Evolutionary conservation across 129 eudicot genomes (phyloP).

Genomic region (Centella asiatica): DNA sequence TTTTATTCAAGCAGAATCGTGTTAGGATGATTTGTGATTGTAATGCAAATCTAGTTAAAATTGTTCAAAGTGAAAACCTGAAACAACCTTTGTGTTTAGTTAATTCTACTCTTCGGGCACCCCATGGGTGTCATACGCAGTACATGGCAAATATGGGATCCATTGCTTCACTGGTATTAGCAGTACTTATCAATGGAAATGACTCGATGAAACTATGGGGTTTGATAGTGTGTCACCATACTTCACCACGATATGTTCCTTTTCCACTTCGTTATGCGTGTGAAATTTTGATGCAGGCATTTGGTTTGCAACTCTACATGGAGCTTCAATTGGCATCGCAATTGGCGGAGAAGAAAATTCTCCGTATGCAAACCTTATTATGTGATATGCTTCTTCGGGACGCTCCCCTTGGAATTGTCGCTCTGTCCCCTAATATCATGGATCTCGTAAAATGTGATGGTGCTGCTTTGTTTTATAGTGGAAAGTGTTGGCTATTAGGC

Average conservation of each 20-base stretch:
- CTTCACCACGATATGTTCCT: conserved; percentile 45
- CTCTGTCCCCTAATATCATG: conserved; percentile 62
- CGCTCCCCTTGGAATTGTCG: conserved; percentile 44
- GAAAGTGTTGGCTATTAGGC: conserved; percentile 45
- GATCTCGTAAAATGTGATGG: conserved; percentile 75
- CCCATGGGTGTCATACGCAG: conserved; percentile 47
- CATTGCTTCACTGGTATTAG: conserved; percentile 53
- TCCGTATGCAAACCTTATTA: conserved; percentile 47
- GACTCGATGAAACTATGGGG: conserved; percentile 67
- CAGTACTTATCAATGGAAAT: conserved; percentile 43
- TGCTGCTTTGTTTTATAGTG: conserved; percentile 41
- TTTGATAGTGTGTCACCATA: conserved; percentile 63
- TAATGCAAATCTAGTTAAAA: conserved; percentile 30
- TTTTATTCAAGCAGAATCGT: conserved; percentile 66
- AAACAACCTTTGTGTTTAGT: conserved; percentile 50
- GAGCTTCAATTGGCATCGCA: conserved; percentile 64
- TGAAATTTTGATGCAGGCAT: conserved; percentile 58
- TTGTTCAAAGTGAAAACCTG: conserved; percentile 38
- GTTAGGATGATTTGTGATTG: conserved; percentile 63
- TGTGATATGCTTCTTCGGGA: conserved; percentile 72
- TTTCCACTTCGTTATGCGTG: conserved; percentile 70
- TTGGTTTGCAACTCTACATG: conserved; percentile 55
- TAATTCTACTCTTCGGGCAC: conserved; percentile 65
- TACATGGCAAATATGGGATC: conserved; percentile 73
- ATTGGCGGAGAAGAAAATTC: conserved; percentile 39